Conservation (phyloP, 2,329 filamentous ascomycete genomes). For the Lecanicillium sp. region DNA sequence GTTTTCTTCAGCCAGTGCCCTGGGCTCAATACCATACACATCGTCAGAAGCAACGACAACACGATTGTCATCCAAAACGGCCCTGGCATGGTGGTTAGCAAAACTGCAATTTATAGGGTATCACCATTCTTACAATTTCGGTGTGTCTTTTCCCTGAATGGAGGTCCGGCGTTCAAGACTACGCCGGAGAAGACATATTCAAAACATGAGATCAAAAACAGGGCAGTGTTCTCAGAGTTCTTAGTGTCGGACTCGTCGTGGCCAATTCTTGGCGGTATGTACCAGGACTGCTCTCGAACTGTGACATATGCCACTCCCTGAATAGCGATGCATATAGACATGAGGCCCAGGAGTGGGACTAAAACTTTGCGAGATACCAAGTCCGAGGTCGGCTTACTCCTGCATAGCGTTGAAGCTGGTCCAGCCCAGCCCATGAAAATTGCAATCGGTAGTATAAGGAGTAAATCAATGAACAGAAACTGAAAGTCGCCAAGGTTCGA, state of each 20-base stretch:
- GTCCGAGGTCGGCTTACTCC: slow-evolving; percentile 84
- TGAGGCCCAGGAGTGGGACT: slow-evolving; percentile 82
- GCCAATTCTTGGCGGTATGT: slow-evolving; percentile 70
- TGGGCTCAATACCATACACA: slow-evolving; percentile 76
- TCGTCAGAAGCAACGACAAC: slow-evolving; percentile 56
- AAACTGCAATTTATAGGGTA: not conserved
- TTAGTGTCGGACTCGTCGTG: slow-evolving; percentile 74
- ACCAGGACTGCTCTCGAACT: slow-evolving; percentile 79
- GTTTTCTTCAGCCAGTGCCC: slow-evolving; percentile 58
- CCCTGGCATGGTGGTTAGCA: slow-evolving; percentile 37
- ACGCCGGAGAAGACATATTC: slow-evolving; percentile 91
- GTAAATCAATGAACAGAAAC: slow-evolving; percentile 90
- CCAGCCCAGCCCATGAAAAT: slow-evolving; percentile 99
- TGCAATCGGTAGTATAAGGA: slow-evolving; percentile 88
- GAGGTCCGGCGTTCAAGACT: slow-evolving; percentile 82
- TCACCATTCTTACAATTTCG: slow-evolving; percentile 60
- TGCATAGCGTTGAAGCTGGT: slow-evolving; percentile 66
- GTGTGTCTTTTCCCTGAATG: slow-evolving; percentile 74
- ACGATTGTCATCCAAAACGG: slow-evolving; percentile 77
- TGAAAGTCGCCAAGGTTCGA: slow-evolving; percentile 97
- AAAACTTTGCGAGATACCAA: slow-evolving; percentile 90
- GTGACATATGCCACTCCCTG: slow-evolving; percentile 68
- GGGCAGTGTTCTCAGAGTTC: slow-evolving; percentile 87
- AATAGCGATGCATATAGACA: slow-evolving; percentile 68
- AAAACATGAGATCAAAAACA: slow-evolving; percentile 88